Base-by-base conservation (phyloP, 805 yeast genomes). In the Candida sanyiensis region DNA sequence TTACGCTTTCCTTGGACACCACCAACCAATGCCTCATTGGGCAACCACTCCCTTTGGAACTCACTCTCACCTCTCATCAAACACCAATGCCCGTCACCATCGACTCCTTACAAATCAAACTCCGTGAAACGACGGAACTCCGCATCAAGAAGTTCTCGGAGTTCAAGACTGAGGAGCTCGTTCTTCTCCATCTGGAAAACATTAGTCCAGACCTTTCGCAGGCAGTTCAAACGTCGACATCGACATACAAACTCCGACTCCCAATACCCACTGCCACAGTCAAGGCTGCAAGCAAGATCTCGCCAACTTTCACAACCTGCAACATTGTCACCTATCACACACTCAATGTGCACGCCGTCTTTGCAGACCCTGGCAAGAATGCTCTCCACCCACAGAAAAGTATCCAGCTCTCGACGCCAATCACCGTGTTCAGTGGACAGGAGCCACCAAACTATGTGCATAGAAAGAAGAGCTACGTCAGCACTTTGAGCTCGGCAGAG, bases 371-470 rank as follows among this genome's bases (percentile, higher is more conserved):
- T n/a, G n/a, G n/a, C 33, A 29, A 13, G 33, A 22, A 8, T 5
- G n/a, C 4, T 29, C n/a, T 29, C 9, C 7, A 18, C 17, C 15
- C 22, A 19, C 33, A 29, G 15, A 29, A 19, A 11, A 18, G 22
- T n/a, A 19, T 29, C 8, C 33, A 29, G 10, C 8, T 29, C 7
- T 29, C 22, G 13, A 13, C 23, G 10, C 33, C 33, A 4, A 18
- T 29, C 7, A 29, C n/a, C 5, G 33, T 29, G n/a, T 29, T 29
- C 22, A 29, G 33, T 29, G 33, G 33, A 11, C 33, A 29, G 8
- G 23, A 29, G 3, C 33, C 33, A 18, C 33, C 33, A 9, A 29
- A 19, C 9, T 29, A 29, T 12, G 33, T 29, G n/a, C 33, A 29
- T 19, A 29, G 33, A 29, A 29, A 29, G 23, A 29, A 19, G 33